A percentile compares a stretch with the other conserved stretches of the same genome.
These are phyloP conservation scores for Fusarium nelsonii DNA, from an alignment of 2,329 filamentous ascomycete species.

Conservation along the genomic window DNA sequence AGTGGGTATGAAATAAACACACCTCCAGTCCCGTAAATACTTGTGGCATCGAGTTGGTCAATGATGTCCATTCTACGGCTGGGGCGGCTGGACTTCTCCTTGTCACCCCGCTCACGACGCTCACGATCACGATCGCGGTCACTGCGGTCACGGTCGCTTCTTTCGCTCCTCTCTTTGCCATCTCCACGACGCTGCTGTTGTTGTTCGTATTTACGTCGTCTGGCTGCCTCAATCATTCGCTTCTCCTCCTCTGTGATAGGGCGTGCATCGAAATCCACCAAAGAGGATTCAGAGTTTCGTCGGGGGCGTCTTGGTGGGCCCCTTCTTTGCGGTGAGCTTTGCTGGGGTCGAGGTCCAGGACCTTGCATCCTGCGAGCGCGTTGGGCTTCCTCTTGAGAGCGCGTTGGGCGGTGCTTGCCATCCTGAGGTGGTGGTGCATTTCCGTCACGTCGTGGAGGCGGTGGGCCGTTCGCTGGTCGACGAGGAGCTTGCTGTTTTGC, in stretches of 20 bases:
- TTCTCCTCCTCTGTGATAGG: conserved; percentile 68
- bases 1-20: conserved; percentile 56
- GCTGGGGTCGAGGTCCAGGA: conserved; percentile 52
- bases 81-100: conserved; percentile 61
- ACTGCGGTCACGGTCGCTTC: conserved; percentile 54
- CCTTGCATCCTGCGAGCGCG: conserved; percentile 60
- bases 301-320: conserved; percentile 62
- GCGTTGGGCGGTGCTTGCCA: conserved; percentile 68
- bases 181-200: conserved; percentile 35
- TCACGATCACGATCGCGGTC: conserved; percentile 23
- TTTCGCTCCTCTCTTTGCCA: conserved; percentile 41
- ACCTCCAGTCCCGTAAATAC: conserved; percentile 94
- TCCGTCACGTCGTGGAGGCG: conserved; percentile 53
- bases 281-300: conserved; percentile 84
- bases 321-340: conserved; percentile 53
- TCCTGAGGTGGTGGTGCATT: conserved; percentile 60
- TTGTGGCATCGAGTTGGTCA: conserved; percentile 95
- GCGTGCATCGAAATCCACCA: conserved; percentile 69
- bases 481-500: conserved; percentile 56
- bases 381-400: conserved; percentile 75
- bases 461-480: conserved; percentile 50
- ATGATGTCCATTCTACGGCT: conserved; percentile 83
- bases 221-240: conserved; percentile 54
- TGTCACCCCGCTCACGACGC: conserved; percentile 54
- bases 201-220: conserved; percentile 48